phyloP scores from a whole-genome alignment of 1,139 yeast species.

The Suhomyces wounanorum region DNA sequence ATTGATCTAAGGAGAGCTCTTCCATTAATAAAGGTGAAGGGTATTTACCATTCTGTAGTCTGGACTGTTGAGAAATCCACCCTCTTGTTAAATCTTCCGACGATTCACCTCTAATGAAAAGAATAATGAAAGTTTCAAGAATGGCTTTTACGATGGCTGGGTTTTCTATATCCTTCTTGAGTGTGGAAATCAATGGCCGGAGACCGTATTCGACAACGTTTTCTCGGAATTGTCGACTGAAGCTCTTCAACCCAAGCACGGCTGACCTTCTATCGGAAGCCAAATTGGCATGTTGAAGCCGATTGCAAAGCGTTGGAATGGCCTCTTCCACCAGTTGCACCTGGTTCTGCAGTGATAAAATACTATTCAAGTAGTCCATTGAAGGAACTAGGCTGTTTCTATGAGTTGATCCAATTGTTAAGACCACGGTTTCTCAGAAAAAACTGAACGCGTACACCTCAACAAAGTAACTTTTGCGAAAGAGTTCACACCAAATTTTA shows the following conservation, averaged over 20 bases:
- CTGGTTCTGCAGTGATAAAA: constrained; percentile 34
- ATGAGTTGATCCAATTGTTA: not conserved
- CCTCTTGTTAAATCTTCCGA: constrained; percentile 58
- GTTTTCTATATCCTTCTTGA: constrained; percentile 69
- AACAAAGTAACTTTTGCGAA: not conserved
- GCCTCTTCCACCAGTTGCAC: constrained; percentile 76
- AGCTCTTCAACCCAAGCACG: constrained; percentile 83
- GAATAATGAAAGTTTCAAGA: constrained; percentile 78
- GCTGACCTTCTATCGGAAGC: constrained; percentile 91
- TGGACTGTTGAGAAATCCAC: constrained; percentile 76
- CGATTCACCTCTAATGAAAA: constrained; percentile 64
- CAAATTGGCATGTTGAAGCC: constrained; percentile 79
- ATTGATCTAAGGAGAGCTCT: constrained; percentile 69
- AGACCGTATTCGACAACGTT: constrained; percentile 87
- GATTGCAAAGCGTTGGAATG: constrained; percentile 83
- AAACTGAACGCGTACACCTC: not conserved
- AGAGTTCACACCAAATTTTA: too few species aligned
- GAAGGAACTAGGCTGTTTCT: not conserved
- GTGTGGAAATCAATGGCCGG: constrained; percentile 67
- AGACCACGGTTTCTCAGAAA: constrained; percentile 4
- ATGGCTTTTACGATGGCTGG: constrained; percentile 77
- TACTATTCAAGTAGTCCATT: constrained; percentile 47
- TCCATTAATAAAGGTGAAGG: constrained; percentile 76
- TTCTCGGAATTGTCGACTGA: constrained; percentile 87
- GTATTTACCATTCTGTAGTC: constrained; percentile 76